Conservation (phyloP, 257 asterid genomes). For the Misopates orontium region DNA sequence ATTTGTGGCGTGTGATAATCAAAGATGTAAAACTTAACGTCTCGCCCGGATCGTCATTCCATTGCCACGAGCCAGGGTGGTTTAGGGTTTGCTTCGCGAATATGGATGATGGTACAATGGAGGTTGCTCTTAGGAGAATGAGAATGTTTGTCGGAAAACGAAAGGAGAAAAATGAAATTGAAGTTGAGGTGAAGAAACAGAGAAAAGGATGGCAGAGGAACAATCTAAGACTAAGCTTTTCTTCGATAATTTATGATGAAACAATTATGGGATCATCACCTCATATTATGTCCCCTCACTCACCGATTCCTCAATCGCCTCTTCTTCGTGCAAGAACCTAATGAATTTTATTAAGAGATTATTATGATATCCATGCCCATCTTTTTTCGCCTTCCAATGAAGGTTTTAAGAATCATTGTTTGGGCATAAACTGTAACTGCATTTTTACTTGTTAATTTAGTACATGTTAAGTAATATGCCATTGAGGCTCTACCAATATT, state of each 20-base stretch:
- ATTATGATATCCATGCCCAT: no score
- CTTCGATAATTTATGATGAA: constrained; percentile 38
- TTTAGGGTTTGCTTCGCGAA: constrained; percentile 86
- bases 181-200: constrained; percentile 14
- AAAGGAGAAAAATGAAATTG: not conserved
- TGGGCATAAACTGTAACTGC: no score
- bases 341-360: not conserved
- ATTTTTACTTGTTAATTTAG: no score
- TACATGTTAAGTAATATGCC: not conserved
- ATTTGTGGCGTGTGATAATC: constrained; percentile 56
- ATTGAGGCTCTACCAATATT: no score
- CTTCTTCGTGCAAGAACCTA: constrained; percentile 38
- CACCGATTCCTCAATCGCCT: constrained; percentile 53
- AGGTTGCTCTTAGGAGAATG: constrained; percentile 55
- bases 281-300: constrained; percentile 43
- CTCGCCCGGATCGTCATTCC: constrained; percentile 74
- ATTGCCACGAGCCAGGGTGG: constrained; percentile 83
- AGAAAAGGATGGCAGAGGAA: constrained; percentile 36
- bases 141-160: constrained; percentile 36
- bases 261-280: constrained; percentile 31
- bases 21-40: constrained; percentile 66
- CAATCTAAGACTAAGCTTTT: constrained; percentile 39
- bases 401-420: not conserved
- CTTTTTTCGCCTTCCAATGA: constrained; percentile 11
- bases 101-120: constrained; percentile 60